These are phyloP conservation scores for Hypoxylon sp. DNA, from an alignment of 2,329 filamentous ascomycete genomes.

Conservation along the genomic window DNA sequence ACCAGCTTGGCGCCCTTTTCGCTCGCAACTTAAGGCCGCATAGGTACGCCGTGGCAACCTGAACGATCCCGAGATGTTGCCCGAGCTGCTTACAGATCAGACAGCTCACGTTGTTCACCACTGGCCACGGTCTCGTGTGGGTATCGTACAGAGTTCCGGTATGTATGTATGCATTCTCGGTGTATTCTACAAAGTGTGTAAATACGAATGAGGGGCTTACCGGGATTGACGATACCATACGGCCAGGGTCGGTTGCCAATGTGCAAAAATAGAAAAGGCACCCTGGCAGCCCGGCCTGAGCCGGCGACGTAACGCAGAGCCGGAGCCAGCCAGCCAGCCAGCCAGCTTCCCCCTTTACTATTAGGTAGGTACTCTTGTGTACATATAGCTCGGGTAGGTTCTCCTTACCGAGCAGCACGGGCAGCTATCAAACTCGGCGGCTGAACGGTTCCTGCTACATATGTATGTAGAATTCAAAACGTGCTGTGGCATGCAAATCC, in stretches of 20 bases:
- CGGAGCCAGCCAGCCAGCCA: neutral
- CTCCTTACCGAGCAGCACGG: no score
- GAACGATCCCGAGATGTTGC: neutral
- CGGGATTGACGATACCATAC: constrained; percentile 3
- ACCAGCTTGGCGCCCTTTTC: neutral
- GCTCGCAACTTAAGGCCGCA: neutral
- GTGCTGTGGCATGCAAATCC: no score
- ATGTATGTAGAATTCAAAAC: no score
- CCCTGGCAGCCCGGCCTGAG: neutral
- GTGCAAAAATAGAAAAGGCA: constrained; percentile 28
- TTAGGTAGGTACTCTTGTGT: neutral
- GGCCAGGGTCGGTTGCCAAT: neutral
- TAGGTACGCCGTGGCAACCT: neutral
- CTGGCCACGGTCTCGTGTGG: neutral
- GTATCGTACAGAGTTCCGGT: neutral
- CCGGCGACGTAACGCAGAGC: neutral
- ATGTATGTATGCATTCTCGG: no score
- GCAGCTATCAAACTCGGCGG: no score
- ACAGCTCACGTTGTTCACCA: neutral
- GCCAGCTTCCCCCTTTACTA: constrained; percentile 1
- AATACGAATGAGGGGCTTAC: constrained; percentile 3
- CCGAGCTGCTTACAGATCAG: neutral
- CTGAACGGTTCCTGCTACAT: neutral
- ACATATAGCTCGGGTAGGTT: no score
- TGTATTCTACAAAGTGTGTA: no score